Base-by-base conservation (phyloP, 2,329 filamentous ascomycete species). In the Arthroderma sp. region DNA sequence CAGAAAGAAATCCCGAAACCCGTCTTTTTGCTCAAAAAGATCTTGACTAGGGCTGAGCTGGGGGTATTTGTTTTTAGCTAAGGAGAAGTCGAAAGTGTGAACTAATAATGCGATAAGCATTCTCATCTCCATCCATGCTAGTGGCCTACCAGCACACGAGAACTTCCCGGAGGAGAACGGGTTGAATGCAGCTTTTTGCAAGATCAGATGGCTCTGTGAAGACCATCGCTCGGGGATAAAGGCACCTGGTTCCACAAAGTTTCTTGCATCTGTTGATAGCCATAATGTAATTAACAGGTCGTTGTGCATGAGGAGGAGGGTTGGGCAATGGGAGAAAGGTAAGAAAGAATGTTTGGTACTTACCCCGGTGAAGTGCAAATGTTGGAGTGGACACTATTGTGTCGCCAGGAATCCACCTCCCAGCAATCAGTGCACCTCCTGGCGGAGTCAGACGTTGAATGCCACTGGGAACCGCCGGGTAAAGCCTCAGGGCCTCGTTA, bases 381-480 rank as follows among this genome's bases (percentile, higher is more conserved):
- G 45, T 36, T 3, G 50, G 48, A 3, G 50, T 45, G 10, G 41
- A 50, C 4, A 55, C 57, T 38, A 53, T 53, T n/a, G 47, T 53
- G 39, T 56, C 43, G 4, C 59, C 60, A 2, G 60, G 59, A 29
- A 62, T 57, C 42, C 48, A 51, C 11, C 49, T 48, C 33, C 57
- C 59, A 22, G 58, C 60, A 11, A 63, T 46, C 22, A 29, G 38
- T 6, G 54, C 55, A 4, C 54, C 55, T 42, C 57, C 55, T 2
- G 56, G 56, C 0, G 64, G 64, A 5, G 64, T 67, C 27, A 58
- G 53, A 10, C 64, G 61, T 10, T 52, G 51, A 7, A 48, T 50
- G 9, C 57, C 59, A 5, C 52, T 53, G 10, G 59, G 42, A 0
- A 62, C 11, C 0, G 61, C 50, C 0, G 63, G 62, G 22, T 60